Percentiles rank a stretch among this genome's conserved stretches.
Conservation (phyloP, 2,329 filamentous ascomycete genomes). For the Hypoxylon sp. region DNA sequence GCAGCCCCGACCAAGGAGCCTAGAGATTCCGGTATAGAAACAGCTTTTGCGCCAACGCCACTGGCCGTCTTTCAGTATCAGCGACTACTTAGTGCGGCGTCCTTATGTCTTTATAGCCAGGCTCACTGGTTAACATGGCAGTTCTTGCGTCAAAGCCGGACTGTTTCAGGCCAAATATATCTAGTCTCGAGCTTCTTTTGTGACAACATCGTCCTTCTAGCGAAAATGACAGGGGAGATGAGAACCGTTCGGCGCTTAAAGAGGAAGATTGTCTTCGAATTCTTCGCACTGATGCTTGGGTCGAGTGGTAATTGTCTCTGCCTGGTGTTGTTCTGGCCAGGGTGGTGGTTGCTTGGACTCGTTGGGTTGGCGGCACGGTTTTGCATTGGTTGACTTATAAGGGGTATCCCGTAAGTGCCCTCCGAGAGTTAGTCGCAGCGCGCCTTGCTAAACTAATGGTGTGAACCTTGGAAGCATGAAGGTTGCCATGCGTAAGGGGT, state of each 20-base stretch:
- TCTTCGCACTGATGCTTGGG: slow-evolving; percentile 64
- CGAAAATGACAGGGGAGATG: slow-evolving; percentile 55
- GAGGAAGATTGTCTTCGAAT: slow-evolving; percentile 64
- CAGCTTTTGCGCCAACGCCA: slow-evolving; percentile 53
- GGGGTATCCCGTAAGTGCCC: slow-evolving; percentile 11
- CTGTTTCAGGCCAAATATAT: slow-evolving; percentile 50
- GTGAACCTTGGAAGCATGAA: background rate
- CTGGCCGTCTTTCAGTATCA: slow-evolving; percentile 54
- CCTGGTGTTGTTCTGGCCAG: slow-evolving; percentile 68
- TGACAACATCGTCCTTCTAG: slow-evolving; percentile 23
- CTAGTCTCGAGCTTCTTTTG: slow-evolving; percentile 46
- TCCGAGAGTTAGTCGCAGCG: background rate
- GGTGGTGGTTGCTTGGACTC: slow-evolving; percentile 63
- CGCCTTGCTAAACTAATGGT: slow-evolving; percentile 6
- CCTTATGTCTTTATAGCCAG: slow-evolving; percentile 51
- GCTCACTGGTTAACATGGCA: slow-evolving; percentile 51
- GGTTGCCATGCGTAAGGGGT: background rate
- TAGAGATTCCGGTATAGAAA: slow-evolving; percentile 50
- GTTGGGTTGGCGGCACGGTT: slow-evolving; percentile 53
- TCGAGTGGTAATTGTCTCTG: slow-evolving; percentile 62
- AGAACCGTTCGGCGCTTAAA: slow-evolving; percentile 51
- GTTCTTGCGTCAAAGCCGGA: slow-evolving; percentile 48
- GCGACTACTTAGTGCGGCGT: slow-evolving; percentile 51
- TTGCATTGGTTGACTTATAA: slow-evolving; percentile 50
- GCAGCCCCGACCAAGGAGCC: slow-evolving; percentile 56